Conservation (phyloP, 495 filamentous ascomycete genomes). For the Chaetomium cochliodes region DNA sequence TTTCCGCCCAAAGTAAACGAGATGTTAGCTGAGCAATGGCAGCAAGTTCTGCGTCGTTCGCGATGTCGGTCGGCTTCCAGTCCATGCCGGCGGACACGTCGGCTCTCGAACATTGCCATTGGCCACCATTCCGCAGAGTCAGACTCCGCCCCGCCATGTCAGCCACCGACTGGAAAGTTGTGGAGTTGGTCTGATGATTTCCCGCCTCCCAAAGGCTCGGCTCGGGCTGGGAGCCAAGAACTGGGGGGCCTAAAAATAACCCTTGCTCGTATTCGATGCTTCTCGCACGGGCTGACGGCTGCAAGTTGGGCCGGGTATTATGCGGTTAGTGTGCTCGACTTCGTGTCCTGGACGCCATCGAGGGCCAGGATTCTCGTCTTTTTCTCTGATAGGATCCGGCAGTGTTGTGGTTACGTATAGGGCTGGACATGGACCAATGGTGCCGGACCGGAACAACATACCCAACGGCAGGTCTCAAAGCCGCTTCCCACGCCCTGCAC, state of each 20-base stretch:
- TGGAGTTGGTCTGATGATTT: not conserved
- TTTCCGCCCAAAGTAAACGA: not conserved
- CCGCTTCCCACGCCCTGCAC: not conserved
- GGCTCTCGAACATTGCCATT: not conserved
- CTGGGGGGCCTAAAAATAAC: slow-evolving; percentile 5
- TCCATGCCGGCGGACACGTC: not conserved
- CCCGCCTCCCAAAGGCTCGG: not conserved
- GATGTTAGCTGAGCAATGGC: not conserved
- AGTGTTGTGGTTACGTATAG: slow-evolving; percentile 1
- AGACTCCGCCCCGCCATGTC: slow-evolving; percentile 9
- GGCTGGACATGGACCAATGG: slow-evolving; percentile 8
- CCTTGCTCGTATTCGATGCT: slow-evolving; percentile 1
- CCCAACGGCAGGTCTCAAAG: not conserved
- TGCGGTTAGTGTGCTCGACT: not conserved
- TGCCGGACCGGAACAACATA: not conserved
- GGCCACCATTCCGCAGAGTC: not conserved
- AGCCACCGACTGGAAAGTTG: not conserved
- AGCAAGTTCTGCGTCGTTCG: not conserved
- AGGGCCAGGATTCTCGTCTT: not conserved
- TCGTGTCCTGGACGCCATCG: slow-evolving; percentile 7
- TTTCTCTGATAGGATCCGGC: not conserved
- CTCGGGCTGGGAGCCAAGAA: not conserved
- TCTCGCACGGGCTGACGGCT: not conserved
- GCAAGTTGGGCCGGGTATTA: not conserved
- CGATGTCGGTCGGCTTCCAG: not conserved